Percentiles rank a stretch among this genome's conserved stretches.
Conservation (phyloP, 768 basidiomycete genomes). For the Boletus insuetus region DNA sequence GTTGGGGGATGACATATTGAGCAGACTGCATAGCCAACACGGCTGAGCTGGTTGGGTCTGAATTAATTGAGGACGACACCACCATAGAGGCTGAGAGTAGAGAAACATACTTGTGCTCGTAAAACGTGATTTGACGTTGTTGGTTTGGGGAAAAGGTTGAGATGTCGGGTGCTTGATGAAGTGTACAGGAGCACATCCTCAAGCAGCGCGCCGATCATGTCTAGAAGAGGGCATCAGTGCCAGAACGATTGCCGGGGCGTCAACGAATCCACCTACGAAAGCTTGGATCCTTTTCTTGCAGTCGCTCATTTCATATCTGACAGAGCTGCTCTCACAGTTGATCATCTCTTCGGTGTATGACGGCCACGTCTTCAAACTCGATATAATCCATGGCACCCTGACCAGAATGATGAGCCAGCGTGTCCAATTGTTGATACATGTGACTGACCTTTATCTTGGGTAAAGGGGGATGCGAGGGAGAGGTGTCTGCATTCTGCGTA, state of each 20-base stretch:
- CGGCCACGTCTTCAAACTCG: conserved; percentile 20
- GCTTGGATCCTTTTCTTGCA: conserved; percentile 20
- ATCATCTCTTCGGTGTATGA: conserved; percentile 15
- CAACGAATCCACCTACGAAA: conserved; percentile 24
- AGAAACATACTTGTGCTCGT: too few species aligned
- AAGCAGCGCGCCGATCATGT: conserved; percentile 36
- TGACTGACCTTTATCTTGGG: conserved; percentile 20
- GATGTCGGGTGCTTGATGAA: conserved; percentile 5
- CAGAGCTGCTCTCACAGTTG: conserved; percentile 24
- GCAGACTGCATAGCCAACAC: too few species aligned
- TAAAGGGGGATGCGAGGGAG: conserved; percentile 4
- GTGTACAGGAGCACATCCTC: conserved; percentile 33
- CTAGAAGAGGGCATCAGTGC: conserved; percentile 17
- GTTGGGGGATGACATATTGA: too few species aligned
- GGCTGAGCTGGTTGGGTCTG: too few species aligned
- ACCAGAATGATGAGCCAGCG: conserved; percentile 18
- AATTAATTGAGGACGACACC: too few species aligned
- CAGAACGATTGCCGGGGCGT: not conserved
- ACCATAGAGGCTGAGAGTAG: too few species aligned
- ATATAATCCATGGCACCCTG: conserved; percentile 29
- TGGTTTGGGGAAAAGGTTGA: too few species aligned
- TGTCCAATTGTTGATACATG: conserved; percentile 27
- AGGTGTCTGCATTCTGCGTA: not conserved
- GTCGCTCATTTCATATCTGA: conserved; percentile 15
- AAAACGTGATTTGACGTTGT: too few species aligned